Evolutionary conservation across 768 basidiomycete genomes (phyloP).

Genomic region (Ephemerocybe angulata): DNA sequence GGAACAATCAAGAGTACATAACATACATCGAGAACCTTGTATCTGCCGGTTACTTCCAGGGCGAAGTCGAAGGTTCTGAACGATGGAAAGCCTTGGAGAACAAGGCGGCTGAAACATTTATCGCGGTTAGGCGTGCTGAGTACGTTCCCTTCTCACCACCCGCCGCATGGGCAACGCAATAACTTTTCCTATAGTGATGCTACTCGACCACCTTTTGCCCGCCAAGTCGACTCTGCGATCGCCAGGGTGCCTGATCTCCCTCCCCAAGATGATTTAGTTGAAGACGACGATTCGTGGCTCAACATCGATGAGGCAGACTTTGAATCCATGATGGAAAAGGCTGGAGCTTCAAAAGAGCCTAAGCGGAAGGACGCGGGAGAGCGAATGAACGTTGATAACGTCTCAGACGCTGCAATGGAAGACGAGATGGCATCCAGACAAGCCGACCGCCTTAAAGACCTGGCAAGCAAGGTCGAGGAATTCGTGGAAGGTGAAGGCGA

Average conservation of each 20-base stretch:
- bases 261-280: slow-evolving; percentile 22
- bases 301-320: slow-evolving; percentile 71
- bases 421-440: slow-evolving; percentile 59
- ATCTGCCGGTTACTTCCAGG: slow-evolving; percentile 71
- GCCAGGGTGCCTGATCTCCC: slow-evolving; percentile 32
- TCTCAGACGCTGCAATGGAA: slow-evolving; percentile 26
- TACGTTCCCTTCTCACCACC: slow-evolving; percentile 32
- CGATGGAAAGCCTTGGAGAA: slow-evolving; percentile 71
- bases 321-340: slow-evolving; percentile 64
- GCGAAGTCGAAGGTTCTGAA: slow-evolving; percentile 72
- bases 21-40: slow-evolving; percentile 67
- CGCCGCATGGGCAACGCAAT: not conserved
- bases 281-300: slow-evolving; percentile 91
- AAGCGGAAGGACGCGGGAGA: slow-evolving; percentile 17
- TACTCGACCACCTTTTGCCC: slow-evolving; percentile 72
- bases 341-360: slow-evolving; percentile 15
- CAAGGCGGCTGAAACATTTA: slow-evolving; percentile 65
- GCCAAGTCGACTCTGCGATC: slow-evolving; percentile 64
- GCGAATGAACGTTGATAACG: slow-evolving; percentile 49
- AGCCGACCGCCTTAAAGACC: slow-evolving; percentile 62
- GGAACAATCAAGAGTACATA: slow-evolving; percentile 61
- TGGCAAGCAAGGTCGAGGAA: slow-evolving; percentile 83
- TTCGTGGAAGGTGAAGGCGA: slow-evolving; percentile 92
- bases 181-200: slow-evolving; percentile 38
- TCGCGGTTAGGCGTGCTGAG: slow-evolving; percentile 62